Percentiles rank a stretch among this genome's conserved stretches.
phyloP scores from a whole-genome alignment of 192 early-diverging fungal genomes.

The Chytriomyces sp. region DNA sequence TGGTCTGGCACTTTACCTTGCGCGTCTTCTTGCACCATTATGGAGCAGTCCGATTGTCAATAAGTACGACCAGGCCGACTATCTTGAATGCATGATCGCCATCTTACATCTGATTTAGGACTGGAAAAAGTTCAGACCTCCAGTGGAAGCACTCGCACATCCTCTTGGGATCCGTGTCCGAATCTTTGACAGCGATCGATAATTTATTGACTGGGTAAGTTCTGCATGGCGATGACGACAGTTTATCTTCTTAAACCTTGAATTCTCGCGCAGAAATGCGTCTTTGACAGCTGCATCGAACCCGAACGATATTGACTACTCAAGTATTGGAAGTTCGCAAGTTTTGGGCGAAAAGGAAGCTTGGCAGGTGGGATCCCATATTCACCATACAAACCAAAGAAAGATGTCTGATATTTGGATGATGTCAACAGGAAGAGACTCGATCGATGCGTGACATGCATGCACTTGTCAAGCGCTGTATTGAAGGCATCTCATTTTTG shows the following conservation, averaged over 20 bases:
- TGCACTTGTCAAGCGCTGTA: constrained; percentile 24
- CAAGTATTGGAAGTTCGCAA: constrained; percentile 13
- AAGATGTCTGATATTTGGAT: not conserved
- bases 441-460: constrained; percentile 26
- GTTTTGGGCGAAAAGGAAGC: constrained; percentile 31
- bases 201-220: constrained; percentile 16
- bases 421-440: constrained; percentile 24
- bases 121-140: not conserved
- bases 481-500: constrained; percentile 34
- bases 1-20: constrained; percentile 77
- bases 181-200: constrained; percentile 8
- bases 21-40: constrained; percentile 71
- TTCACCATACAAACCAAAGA: not conserved
- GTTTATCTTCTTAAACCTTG: not conserved
- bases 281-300: constrained; percentile 6
- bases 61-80: not conserved
- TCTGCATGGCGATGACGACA: not conserved
- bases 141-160: constrained; percentile 7
- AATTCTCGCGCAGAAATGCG: constrained; percentile 1
- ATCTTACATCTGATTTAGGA: not conserved
- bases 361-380: constrained; percentile 18
- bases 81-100: not conserved
- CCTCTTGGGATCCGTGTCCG: constrained; percentile 16
- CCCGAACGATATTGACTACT: constrained; percentile 26
- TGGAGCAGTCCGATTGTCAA: constrained; percentile 64